phyloP scores from a whole-genome alignment of 2,329 filamentous ascomycete genomes.

The Calonectria pteridis region DNA sequence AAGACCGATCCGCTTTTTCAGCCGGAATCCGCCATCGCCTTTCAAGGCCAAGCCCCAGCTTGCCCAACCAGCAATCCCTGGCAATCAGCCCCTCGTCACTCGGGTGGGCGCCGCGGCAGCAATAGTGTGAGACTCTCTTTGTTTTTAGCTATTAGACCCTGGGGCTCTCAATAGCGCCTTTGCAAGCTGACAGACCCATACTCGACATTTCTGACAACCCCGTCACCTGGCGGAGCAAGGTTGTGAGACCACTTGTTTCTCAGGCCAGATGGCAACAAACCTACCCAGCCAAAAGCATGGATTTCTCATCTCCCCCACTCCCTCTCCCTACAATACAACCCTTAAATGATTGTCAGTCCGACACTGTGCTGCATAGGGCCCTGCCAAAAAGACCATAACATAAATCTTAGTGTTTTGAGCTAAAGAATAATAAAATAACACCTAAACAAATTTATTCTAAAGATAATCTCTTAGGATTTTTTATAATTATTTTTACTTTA shows the following conservation, averaged over 20 bases:
- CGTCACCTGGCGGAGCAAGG: conserved; percentile 5
- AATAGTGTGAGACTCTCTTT: conserved; percentile 1
- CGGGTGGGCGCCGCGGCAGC: background rate
- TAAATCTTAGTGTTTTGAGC: too few relatives aligned
- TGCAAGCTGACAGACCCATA: conserved; percentile 18
- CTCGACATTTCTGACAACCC: conserved; percentile 10
- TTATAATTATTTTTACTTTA: too few relatives aligned
- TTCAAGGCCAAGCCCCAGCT: conserved; percentile 13
- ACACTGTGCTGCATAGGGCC: too few relatives aligned
- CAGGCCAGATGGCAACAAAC: conserved; percentile 25
- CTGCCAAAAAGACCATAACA: too few relatives aligned
- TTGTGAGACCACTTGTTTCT: conserved; percentile 5
- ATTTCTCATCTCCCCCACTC: background rate
- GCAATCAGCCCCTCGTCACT: background rate
- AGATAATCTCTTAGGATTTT: too few relatives aligned
- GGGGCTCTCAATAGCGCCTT: conserved; percentile 2
- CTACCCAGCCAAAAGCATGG: background rate
- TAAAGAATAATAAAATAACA: too few relatives aligned
- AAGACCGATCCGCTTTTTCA: conserved; percentile 18
- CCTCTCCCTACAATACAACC: too few relatives aligned
- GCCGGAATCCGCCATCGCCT: conserved; percentile 8
- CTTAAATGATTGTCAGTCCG: too few relatives aligned
- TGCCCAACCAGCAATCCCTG: conserved; percentile 5
- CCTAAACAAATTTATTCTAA: too few relatives aligned
- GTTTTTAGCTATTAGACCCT: conserved; percentile 3